Conservation (phyloP, 2,329 filamentous ascomycete genomes). For the Fusarium stilboides region DNA sequence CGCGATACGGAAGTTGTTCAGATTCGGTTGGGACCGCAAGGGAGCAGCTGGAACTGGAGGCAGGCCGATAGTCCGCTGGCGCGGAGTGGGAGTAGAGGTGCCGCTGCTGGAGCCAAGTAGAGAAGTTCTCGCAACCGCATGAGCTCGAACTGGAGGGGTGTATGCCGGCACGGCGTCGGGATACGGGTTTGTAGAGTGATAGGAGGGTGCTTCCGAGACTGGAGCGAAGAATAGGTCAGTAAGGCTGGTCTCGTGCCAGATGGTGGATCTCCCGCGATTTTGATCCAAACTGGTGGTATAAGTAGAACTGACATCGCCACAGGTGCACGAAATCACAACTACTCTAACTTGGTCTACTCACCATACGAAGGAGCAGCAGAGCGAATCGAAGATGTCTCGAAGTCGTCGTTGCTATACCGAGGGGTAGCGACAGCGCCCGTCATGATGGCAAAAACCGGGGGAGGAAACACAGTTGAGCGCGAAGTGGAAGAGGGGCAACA, state of each 20-base stretch:
- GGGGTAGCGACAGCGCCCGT: conserved; percentile 52
- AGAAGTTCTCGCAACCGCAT: conserved; percentile 33
- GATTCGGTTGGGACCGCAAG: conserved; percentile 58
- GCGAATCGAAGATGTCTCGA: conserved; percentile 77
- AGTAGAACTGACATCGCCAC: conserved; percentile 12
- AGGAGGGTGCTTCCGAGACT: conserved; percentile 77
- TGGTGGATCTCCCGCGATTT: conserved; percentile 16
- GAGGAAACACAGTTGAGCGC: conserved; percentile 32
- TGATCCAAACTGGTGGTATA: conserved; percentile 17
- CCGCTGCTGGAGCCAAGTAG: conserved; percentile 43
- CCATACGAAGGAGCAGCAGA: conserved; percentile 79
- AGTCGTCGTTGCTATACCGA: conserved; percentile 66
- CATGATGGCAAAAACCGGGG: conserved; percentile 48
- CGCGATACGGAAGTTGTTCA: conserved; percentile 70
- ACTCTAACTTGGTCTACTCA: conserved; percentile 55
- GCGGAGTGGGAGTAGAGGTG: conserved; percentile 48
- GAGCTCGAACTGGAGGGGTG: conserved; percentile 55
- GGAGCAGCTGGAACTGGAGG: conserved; percentile 65
- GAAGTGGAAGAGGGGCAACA: conserved; percentile 39
- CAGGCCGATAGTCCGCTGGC: conserved; percentile 61
- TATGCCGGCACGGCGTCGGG: conserved; percentile 67
- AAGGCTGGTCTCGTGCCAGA: conserved; percentile 37
- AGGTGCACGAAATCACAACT: conserved; percentile 11
- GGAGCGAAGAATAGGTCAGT: conserved; percentile 36
- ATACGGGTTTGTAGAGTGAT: conserved; percentile 69